Conservation (phyloP, 768 basidiomycete species). For the Pholiota microspora region DNA sequence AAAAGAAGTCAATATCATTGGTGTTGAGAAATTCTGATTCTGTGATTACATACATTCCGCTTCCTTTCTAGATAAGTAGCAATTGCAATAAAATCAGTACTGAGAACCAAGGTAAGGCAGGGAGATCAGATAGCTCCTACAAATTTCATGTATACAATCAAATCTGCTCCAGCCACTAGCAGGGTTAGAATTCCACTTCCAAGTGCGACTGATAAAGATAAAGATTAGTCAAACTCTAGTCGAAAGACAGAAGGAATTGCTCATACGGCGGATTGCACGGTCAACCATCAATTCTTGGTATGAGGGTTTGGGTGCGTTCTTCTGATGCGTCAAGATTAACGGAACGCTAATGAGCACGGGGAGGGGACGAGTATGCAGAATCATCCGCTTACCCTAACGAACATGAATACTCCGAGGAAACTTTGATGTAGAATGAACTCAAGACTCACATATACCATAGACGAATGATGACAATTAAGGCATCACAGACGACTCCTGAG, state of each 20-base stretch:
- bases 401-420: background rate
- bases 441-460: background rate
- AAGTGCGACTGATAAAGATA: background rate
- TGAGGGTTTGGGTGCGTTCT: background rate
- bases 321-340: background rate
- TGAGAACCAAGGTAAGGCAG: background rate
- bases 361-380: background rate
- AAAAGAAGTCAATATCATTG: background rate
- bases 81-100: background rate
- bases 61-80: background rate
- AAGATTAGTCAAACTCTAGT: background rate
- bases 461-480: background rate
- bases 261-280: background rate
- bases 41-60: background rate
- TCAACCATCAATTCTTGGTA: background rate
- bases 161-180: background rate
- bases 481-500: background rate
- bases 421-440: background rate
- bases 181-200: background rate
- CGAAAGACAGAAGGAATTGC: background rate
- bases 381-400: conserved; percentile 17
- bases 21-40: background rate
- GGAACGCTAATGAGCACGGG: background rate
- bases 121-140: background rate
- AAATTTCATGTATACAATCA: background rate